Conservation (phyloP, 768 basidiomycete genomes). For the Russula griseocarnosa region DNA sequence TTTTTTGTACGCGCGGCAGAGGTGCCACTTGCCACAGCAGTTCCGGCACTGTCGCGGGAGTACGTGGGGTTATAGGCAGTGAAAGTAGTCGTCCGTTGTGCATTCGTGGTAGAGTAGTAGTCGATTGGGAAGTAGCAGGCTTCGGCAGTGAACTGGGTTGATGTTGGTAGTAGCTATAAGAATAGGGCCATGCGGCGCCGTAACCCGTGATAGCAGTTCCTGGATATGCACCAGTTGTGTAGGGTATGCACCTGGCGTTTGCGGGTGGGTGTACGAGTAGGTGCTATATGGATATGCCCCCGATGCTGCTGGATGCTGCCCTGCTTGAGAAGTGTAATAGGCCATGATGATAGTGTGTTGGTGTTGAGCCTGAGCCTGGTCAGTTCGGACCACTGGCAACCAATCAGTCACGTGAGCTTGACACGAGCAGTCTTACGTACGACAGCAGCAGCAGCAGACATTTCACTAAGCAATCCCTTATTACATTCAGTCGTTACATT, state of each 20-base stretch:
- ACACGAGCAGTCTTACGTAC: too few species aligned
- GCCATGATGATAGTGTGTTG: conserved; percentile 30
- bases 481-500: too few species aligned
- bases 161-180: conserved; percentile 51
- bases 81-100: conserved; percentile 30
- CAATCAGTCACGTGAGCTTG: background rate
- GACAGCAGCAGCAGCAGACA: too few species aligned
- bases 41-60: conserved; percentile 46
- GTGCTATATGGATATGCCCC: conserved; percentile 64
- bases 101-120: conserved; percentile 24
- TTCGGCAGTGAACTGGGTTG: conserved; percentile 27
- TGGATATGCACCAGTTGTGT: conserved; percentile 47
- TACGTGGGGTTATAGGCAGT: conserved; percentile 44
- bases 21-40: conserved; percentile 40
- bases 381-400: too few species aligned
- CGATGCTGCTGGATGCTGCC: conserved; percentile 37
- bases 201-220: conserved; percentile 66
- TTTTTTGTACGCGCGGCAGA: conserved; percentile 52
- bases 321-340: conserved; percentile 33
- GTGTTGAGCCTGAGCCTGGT: too few species aligned
- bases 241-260: conserved; percentile 49
- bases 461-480: too few species aligned
- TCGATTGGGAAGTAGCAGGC: conserved; percentile 30
- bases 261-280: conserved; percentile 40
- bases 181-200: conserved; percentile 59